Base-by-base conservation (phyloP, 371 early-diverging fungal species). In the Mucor lusitanicus region DNA sequence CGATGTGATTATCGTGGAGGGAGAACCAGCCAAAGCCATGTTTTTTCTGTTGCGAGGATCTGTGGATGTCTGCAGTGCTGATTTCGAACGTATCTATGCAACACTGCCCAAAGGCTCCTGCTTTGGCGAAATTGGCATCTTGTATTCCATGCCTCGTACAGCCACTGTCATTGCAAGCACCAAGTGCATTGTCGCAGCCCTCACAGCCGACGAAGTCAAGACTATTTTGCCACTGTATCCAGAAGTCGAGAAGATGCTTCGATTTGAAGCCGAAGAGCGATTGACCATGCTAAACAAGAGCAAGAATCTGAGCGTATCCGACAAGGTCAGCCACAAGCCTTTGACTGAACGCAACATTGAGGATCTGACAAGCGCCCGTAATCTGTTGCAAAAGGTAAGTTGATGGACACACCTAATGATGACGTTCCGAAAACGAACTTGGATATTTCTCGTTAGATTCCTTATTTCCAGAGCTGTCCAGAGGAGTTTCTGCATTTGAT, bases 71-170 rank as follows among this genome's bases (percentile, higher is more conserved):
- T 87, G 87, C 12, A 87, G 89, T 23, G 87, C 88, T 46, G 95
- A 92, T 61, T 87, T 84, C 40, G 95, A 95, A 67, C 84, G 90
- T 4, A 85, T 90, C 19, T 90, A 88, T 72, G 90, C 92, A 21
- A 91, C 88, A 23, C 73, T 93, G 58, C 78, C 82, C 0, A 81
- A 85, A 57, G 93, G 92, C 48, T 81, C 85, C n/a, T 92, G 89
- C 64, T 87, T 89, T 69, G 89, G 89, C 9, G 97, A 96, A 67
- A 93, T 97, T 30, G 95, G 93, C 0, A 87, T 95, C 6, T 77
- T 95, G 3, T 93, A 91, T 68, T 86, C 90, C 17, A 86, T 93
- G 55, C 84, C 90, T 6, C 82, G 96, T 8, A 93, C 94, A 13
- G 95, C 95, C 35, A 92, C 89, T 17, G 94, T 96, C 1, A 72